These are phyloP conservation scores for Lycium barbarum DNA, from an alignment of 257 asterid species.

Conservation along the genomic window DNA sequence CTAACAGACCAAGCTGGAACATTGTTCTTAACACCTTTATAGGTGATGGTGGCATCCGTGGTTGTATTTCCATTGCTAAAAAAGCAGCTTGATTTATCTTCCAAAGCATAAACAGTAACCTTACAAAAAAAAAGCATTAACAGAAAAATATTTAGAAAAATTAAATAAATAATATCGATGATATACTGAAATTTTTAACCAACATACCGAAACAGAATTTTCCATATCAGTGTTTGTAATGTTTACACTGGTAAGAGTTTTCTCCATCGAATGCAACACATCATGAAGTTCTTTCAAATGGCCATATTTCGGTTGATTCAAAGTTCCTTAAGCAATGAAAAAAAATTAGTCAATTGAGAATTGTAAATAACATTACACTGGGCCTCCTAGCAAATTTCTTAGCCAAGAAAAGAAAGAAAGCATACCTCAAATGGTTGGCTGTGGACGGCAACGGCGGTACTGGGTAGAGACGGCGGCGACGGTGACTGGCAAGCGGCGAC, in stretches of 20 bases:
- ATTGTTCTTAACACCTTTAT: too few relatives aligned
- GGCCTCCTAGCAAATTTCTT: too few relatives aligned
- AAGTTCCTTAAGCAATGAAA: conserved; percentile 42
- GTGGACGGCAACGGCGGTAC: too few relatives aligned
- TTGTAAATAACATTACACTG: neutral
- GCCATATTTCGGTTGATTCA: conserved; percentile 78
- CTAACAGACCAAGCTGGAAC: too few relatives aligned
- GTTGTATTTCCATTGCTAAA: too few relatives aligned
- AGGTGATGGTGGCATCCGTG: too few relatives aligned
- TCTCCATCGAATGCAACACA: conserved; percentile 60
- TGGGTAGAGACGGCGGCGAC: too few relatives aligned
- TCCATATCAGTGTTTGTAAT: conserved; percentile 43
- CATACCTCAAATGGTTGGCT: too few relatives aligned
- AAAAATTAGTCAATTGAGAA: neutral
- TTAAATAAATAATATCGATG: too few relatives aligned
- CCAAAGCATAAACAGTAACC: conserved; percentile 43
- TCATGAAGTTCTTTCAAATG: conserved; percentile 80
- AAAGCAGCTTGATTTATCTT: conserved; percentile 61
- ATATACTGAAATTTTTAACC: too few relatives aligned
- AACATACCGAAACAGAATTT: conserved; percentile 50
- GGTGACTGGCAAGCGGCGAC: too few relatives aligned
- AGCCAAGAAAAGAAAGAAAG: too few relatives aligned
- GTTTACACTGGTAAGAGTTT: conserved; percentile 62
- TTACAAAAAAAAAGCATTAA: neutral
- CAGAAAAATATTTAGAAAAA: neutral